These are phyloP conservation scores for Hypocrella siamensis DNA, from an alignment of 2,329 filamentous ascomycete genomes.

Conservation along the genomic window DNA sequence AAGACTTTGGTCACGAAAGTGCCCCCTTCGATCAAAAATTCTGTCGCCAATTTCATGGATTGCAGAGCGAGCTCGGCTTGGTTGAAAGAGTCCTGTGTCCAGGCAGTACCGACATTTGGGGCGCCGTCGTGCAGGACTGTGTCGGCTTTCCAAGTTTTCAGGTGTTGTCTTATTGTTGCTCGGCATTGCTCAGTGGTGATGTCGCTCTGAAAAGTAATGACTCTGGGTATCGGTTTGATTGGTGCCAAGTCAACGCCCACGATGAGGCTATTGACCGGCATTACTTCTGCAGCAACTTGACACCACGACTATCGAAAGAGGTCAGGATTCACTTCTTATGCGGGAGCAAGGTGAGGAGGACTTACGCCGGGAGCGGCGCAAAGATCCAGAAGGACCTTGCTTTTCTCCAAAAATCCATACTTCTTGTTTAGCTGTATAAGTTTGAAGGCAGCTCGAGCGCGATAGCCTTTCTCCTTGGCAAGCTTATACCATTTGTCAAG, in stretches of 20 bases:
- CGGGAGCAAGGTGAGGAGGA: conserved; percentile 1
- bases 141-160: conserved; percentile 95
- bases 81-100: conserved; percentile 96
- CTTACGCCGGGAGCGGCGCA: conserved; percentile 86
- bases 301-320: conserved; percentile 59
- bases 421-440: conserved; percentile 97
- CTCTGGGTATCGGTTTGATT: conserved; percentile 88
- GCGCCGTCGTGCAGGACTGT: conserved; percentile 93
- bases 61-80: conserved; percentile 88
- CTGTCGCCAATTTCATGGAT: conserved; percentile 82
- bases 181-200: conserved; percentile 96
- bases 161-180: conserved; percentile 70
- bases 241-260: conserved; percentile 87
- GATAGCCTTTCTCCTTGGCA: conserved; percentile 95
- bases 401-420: conserved; percentile 95
- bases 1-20: conserved; percentile 97
- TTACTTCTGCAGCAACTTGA: conserved; percentile 89
- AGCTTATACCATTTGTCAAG: conserved; percentile 98
- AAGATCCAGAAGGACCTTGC: conserved; percentile 90
- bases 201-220: conserved; percentile 92
- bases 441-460: conserved; percentile 93
- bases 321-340: not conserved
- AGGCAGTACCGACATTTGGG: conserved; percentile 93
- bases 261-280: conserved; percentile 81
- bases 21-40: conserved; percentile 79